Conservation (phyloP, 108 stramenopile species). For the Chaetoceros muelleri region DNA sequence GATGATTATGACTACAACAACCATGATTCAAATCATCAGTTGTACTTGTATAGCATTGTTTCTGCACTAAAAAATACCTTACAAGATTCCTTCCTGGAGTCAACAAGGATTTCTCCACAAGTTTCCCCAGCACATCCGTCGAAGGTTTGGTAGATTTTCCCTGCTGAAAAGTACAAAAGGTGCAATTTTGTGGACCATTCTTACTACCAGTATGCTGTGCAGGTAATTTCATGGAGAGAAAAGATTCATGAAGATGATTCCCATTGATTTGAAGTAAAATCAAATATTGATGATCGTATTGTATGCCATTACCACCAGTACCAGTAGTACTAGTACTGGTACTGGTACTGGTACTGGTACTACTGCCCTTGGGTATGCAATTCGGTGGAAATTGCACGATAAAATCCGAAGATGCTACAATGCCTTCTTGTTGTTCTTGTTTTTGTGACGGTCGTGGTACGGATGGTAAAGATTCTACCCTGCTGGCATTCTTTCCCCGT, state of each 20-base stretch:
- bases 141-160: conserved; percentile 7
- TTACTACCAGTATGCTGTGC: conserved; percentile 2
- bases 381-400: conserved; percentile 22
- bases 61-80: conserved; percentile 14
- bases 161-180: conserved; percentile 16
- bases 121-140: neutral
- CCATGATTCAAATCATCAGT: neutral
- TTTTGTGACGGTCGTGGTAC: too few relatives aligned
- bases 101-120: conserved; percentile 8
- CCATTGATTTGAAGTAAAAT: conserved; percentile 13
- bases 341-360: too few relatives aligned
- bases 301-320: too few relatives aligned
- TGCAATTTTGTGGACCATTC: conserved; percentile 1
- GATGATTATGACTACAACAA: neutral
- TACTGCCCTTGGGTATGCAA: neutral
- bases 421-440: conserved; percentile 2
- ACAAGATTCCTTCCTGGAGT: conserved; percentile 22
- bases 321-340: conserved; percentile 13
- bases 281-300: too few relatives aligned
- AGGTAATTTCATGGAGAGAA: conserved; percentile 21
- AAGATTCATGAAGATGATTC: conserved; percentile 6
- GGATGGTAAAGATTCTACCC: too few relatives aligned
- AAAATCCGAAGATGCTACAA: conserved; percentile 34
- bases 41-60: neutral
- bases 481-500: too few relatives aligned